A percentile compares a stretch with the other conserved stretches of the same genome.
Conservation (phyloP, 768 basidiomycete species). For the Suillus fuscotomentosus region DNA sequence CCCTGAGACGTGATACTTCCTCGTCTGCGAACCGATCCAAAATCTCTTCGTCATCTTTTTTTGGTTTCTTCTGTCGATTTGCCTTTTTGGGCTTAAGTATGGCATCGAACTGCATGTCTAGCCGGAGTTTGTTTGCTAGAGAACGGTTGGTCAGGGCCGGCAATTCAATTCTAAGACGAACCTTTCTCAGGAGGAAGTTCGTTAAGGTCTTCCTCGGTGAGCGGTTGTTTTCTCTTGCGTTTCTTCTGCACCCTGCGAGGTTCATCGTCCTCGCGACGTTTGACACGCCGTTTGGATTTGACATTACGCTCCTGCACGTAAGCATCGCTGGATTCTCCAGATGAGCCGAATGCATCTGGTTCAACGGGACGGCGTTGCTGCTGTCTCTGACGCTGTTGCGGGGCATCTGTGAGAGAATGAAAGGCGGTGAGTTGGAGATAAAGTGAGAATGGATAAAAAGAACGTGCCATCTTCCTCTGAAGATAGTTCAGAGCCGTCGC, state of each 20-base stretch:
- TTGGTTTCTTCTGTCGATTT: constrained; percentile 60
- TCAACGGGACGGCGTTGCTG: constrained; percentile 28
- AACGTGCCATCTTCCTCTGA: constrained; percentile 59
- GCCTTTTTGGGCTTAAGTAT: constrained; percentile 81
- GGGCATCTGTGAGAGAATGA: constrained; percentile 33
- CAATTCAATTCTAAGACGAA: constrained; percentile 27
- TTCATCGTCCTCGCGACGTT: constrained; percentile 43
- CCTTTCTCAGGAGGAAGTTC: constrained; percentile 80
- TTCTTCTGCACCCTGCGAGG: constrained; percentile 41
- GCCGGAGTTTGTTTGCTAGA: constrained; percentile 69
- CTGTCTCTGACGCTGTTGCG: constrained; percentile 40
- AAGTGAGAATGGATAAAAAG: neutral
- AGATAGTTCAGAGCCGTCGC: constrained; percentile 83
- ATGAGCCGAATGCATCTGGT: constrained; percentile 35
- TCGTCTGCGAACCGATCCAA: constrained; percentile 88
- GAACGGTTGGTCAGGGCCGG: constrained; percentile 5
- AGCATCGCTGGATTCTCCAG: constrained; percentile 50
- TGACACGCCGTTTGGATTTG: constrained; percentile 24
- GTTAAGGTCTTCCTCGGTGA: constrained; percentile 62
- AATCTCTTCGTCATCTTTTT: constrained; percentile 79
- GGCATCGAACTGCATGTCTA: constrained; percentile 84
- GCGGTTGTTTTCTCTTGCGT: constrained; percentile 57
- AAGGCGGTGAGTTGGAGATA: constrained; percentile 4
- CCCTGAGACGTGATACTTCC: constrained; percentile 85
- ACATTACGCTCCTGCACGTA: constrained; percentile 40